Evolutionary conservation across 192 early-diverging fungal species (phyloP), one percentile per base, ranked within the genome.

Genomic region (Dissophora globulifera): DNA sequence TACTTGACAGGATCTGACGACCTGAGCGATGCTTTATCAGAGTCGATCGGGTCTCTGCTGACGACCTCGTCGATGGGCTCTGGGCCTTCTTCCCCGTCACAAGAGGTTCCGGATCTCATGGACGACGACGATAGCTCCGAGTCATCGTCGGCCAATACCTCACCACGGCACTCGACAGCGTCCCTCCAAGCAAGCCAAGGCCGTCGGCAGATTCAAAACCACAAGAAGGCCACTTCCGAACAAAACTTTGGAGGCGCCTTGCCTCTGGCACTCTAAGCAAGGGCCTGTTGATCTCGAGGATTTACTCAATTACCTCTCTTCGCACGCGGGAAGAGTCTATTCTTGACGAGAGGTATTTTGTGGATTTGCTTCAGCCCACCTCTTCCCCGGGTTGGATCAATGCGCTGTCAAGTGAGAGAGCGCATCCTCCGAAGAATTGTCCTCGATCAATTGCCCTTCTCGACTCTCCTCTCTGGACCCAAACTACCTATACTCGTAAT

Each of bases 111-210:
- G 17, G 71, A 75, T 15, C 35, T 75, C 26, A 66, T 75, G 62
- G 56, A 60, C 26, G 69, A 74, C n/a, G 62, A 64, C n/a, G 56
- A 52, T 10, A 45, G 58, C 10, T 70, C 67, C 7, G 71, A 42
- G 2, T 50, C 52, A 12, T 72, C 71, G 16, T 66, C 71, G 3
- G 38, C 69, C 19, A 53, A 32, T 31, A 25, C 63, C 0, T 75
- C 71, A 10, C 71, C 71, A 40, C 40, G 71, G 17, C 62, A 75
- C n/a, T 75, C 71, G 25, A 65, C 71, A 1, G 55, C 61, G n/a
- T 64, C 55, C 13, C 42, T 74, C n/a, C 52, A 62, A 20, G 31
- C 50, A 2, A 47, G 38, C 1, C 47, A 23, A 11, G 5, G 1
- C 27, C 4, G 16, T 20, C 16, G 32, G 8, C 42, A 15, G 19